Percentiles rank a stretch among this genome's conserved stretches.
Conservation (phyloP, 805 yeast genomes). For the Candida succiphila region DNA sequence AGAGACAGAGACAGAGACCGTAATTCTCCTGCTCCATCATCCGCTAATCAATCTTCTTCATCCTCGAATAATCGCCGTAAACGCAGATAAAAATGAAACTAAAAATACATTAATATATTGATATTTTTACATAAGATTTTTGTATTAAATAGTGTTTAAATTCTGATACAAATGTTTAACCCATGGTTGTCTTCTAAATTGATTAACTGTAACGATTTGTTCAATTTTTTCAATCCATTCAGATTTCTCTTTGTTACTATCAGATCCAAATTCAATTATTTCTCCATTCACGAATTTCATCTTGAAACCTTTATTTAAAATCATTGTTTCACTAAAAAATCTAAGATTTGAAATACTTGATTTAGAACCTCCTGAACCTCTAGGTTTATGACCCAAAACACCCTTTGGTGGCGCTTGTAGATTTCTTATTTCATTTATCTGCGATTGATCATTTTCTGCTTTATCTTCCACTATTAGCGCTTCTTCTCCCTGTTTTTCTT, state of each 20-base stretch:
- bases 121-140: too few relatives aligned
- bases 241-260: conserved; percentile 46
- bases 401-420: neutral
- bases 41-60: too few relatives aligned
- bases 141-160: too few relatives aligned
- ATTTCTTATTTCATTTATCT: neutral
- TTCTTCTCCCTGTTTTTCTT: conserved; percentile 1
- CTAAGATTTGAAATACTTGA: conserved; percentile 20
- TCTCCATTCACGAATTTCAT: conserved; percentile 73
- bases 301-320: conserved; percentile 67
- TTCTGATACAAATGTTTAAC: too few relatives aligned
- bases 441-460: conserved; percentile 13
- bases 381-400: neutral
- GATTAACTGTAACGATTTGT: conserved; percentile 33
- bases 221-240: conserved; percentile 60
- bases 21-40: too few relatives aligned
- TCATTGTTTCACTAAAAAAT: conserved; percentile 62
- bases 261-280: conserved; percentile 78
- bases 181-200: conserved; percentile 26
- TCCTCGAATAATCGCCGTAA: too few relatives aligned
- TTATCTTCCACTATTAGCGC: conserved; percentile 10
- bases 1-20: too few relatives aligned
- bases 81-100: too few relatives aligned
- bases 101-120: too few relatives aligned
- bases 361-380: neutral